Percentiles rank a stretch among this genome's conserved stretches.
Evolutionary conservation across 257 asterid genomes (phyloP).

Genomic region (Fraxinus quadrangulata): DNA sequence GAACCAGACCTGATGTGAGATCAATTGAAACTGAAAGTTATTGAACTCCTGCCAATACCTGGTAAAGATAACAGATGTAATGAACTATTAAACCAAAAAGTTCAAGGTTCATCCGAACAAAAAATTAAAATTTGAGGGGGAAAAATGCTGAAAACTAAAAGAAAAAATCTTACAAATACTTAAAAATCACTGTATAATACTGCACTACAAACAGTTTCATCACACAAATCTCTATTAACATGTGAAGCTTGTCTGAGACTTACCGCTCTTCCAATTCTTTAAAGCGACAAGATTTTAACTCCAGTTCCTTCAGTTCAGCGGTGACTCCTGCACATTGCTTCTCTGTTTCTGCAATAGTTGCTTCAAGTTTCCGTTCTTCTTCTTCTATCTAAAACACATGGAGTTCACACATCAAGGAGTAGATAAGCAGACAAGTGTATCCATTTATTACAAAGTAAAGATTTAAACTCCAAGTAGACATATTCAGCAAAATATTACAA

Average conservation of each 20-base stretch:
- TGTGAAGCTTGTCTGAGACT: constrained; percentile 25
- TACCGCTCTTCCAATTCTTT: constrained; percentile 97
- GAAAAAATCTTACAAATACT: constrained; percentile 11
- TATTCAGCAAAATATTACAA: constrained; percentile 20
- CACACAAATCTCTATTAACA: background rate
- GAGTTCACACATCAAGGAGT: background rate
- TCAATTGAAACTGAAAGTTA: constrained; percentile 86
- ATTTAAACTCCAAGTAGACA: constrained; percentile 12
- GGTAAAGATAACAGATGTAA: constrained; percentile 26
- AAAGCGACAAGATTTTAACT: constrained; percentile 80
- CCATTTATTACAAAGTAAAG: constrained; percentile 26
- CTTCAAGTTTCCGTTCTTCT: constrained; percentile 94
- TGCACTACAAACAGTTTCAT: constrained; percentile 25
- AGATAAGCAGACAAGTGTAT: constrained; percentile 6
- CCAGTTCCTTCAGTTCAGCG: constrained; percentile 81
- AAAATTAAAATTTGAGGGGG: background rate
- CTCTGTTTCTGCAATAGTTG: constrained; percentile 94
- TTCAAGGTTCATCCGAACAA: background rate
- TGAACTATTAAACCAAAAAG: constrained; percentile 12
- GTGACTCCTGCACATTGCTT: constrained; percentile 83
- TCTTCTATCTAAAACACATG: constrained; percentile 71
- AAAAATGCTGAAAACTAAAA: constrained; percentile 3
- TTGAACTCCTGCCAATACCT: constrained; percentile 97
- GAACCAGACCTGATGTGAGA: constrained; percentile 81
- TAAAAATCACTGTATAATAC: constrained; percentile 6